Conservation (phyloP, 2,329 filamentous ascomycete species). For the Aspergillus hortae region DNA sequence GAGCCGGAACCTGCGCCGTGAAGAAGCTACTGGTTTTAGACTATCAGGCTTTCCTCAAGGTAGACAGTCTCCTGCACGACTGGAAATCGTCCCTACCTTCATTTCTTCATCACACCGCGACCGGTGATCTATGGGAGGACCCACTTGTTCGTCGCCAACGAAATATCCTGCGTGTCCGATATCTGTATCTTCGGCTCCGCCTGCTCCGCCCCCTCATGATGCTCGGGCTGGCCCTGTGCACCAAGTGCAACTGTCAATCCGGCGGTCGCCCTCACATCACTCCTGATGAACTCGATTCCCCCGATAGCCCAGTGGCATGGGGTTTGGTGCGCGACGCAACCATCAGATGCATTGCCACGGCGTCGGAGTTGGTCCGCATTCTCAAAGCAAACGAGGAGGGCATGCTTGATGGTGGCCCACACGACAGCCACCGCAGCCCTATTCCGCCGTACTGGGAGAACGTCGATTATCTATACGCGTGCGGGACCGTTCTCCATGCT, state of each 20-base stretch:
- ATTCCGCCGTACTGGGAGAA: constrained; percentile 13
- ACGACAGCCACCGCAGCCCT: neutral
- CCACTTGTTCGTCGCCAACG: constrained; percentile 20
- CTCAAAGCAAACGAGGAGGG: constrained; percentile 6
- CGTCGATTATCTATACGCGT: constrained; percentile 14
- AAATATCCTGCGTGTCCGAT: constrained; percentile 22
- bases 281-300: neutral
- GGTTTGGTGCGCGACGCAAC: constrained; percentile 11
- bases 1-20: constrained; percentile 9
- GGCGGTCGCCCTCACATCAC: constrained; percentile 5
- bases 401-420: constrained; percentile 1
- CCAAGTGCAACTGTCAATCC: constrained; percentile 8
- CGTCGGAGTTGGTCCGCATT: constrained; percentile 5
- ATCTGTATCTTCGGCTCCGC: constrained; percentile 20
- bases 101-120: constrained; percentile 11
- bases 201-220: constrained; percentile 12
- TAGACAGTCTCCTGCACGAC: constrained; percentile 18
- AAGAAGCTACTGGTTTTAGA: constrained; percentile 21
- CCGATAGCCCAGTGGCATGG: constrained; percentile 7
- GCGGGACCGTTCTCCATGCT: constrained; percentile 11
- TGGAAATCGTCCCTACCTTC: constrained; percentile 22
- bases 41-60: constrained; percentile 12
- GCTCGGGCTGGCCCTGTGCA: constrained; percentile 7
- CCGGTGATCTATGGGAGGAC: constrained; percentile 4
- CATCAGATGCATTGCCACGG: constrained; percentile 9